A percentile compares a stretch with the other conserved stretches of the same genome.
Evolutionary conservation across 139 green algal genomes (phyloP).

Genomic region (Gonium pectorale): DNA sequence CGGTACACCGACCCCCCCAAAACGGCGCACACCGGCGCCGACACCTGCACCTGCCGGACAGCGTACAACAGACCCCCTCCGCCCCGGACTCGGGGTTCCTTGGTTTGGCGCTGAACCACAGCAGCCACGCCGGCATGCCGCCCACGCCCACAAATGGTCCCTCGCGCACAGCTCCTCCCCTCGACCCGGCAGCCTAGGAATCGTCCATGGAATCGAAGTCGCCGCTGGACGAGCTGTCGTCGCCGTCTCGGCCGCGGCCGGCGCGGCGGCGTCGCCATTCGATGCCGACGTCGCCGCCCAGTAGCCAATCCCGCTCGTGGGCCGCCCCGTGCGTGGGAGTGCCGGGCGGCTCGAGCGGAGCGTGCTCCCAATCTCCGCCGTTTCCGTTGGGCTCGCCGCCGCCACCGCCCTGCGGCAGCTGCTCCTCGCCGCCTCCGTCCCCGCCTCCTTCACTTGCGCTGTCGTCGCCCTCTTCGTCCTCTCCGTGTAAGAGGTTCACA

Average conservation of each 20-base stretch:
- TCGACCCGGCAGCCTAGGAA: not conserved
- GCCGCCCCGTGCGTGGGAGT: slow-evolving; percentile 16
- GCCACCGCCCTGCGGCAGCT: not conserved
- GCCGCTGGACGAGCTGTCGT: not conserved
- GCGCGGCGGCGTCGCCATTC: not conserved
- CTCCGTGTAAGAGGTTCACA: not conserved
- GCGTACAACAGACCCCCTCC: no score
- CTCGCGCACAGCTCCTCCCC: no score
- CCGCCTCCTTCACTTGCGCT: not conserved
- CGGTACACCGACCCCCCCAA: no score
- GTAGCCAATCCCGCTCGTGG: not conserved
- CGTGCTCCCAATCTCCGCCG: not conserved
- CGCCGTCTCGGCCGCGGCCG: not conserved
- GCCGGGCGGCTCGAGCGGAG: not conserved
- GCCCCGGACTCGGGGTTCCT: no score
- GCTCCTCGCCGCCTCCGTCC: not conserved
- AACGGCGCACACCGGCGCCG: no score
- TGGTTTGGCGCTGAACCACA: no score
- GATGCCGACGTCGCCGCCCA: not conserved
- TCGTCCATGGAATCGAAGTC: slow-evolving; percentile 26
- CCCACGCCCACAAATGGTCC: no score
- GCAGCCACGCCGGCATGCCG: no score
- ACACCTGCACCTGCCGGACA: no score
- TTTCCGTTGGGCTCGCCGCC: not conserved
- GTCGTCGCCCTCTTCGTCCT: not conserved